phyloP scores from a whole-genome alignment of 371 early-diverging fungal genomes.

The Mucor piriformis region DNA sequence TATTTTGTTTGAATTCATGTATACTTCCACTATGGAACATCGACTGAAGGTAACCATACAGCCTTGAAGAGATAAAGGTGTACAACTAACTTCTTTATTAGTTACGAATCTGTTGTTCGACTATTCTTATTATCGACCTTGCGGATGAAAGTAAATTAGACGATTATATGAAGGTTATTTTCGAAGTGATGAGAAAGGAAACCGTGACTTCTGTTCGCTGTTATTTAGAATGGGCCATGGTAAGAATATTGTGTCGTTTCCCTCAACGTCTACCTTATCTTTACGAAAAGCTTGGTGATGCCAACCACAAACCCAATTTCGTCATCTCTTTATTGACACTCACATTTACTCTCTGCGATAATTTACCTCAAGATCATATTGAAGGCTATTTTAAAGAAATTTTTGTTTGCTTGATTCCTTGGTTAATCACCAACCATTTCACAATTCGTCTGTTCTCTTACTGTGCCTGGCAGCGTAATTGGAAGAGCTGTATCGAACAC shows the following conservation, averaged over 20 bases:
- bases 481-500: slow-evolving; percentile 29
- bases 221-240: slow-evolving; percentile 54
- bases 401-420: slow-evolving; percentile 39
- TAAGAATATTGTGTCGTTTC: slow-evolving; percentile 31
- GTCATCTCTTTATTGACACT: slow-evolving; percentile 52
- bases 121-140: slow-evolving; percentile 51
- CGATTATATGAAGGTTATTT: slow-evolving; percentile 29
- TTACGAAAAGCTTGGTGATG: slow-evolving; percentile 30
- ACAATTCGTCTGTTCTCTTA: slow-evolving; percentile 44
- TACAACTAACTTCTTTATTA: slow-evolving; percentile 1
- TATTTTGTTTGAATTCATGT: slow-evolving; percentile 31
- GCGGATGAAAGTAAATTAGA: slow-evolving; percentile 34
- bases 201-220: slow-evolving; percentile 50
- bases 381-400: slow-evolving; percentile 18
- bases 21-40: slow-evolving; percentile 49
- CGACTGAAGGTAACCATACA: slow-evolving; percentile 42
- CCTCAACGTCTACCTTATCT: slow-evolving; percentile 31
- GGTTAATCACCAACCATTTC: slow-evolving; percentile 50
- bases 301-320: slow-evolving; percentile 45
- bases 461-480: slow-evolving; percentile 42
- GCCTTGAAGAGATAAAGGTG: neutral
- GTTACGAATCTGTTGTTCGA: slow-evolving; percentile 57
- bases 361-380: slow-evolving; percentile 22
- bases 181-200: slow-evolving; percentile 46
- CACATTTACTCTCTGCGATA: slow-evolving; percentile 37